Base-by-base conservation (phyloP, 1,284 basidiomycete species). In the Pseudozyma hubeiensis region DNA sequence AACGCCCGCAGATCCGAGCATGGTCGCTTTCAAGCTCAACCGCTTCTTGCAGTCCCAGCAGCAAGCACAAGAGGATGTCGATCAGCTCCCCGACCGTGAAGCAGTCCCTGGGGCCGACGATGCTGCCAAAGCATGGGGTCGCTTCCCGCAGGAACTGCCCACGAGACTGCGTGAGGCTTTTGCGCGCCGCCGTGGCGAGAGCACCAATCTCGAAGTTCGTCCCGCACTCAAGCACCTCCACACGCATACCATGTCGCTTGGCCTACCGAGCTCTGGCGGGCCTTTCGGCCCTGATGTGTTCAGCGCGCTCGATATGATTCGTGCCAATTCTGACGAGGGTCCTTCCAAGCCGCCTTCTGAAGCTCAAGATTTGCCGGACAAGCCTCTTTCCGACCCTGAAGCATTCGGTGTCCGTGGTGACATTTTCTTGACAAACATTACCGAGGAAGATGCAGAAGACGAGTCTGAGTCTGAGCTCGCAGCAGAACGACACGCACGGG, bases 201-300 rank as follows among this genome's bases (percentile, higher is more conserved):
- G 50, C 35, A 43, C 41, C 8, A 50, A 64, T 9, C n/a, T 60
- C n/a, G 11, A 55, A 1, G n/a, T 61, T 13, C 53, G 53, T 1
- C 48, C 63, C 4, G 5, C 39, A 0, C 47, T 39, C 14, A 64
- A 54, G 50, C 71, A 67, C 47, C 37, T 24, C 16, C 64, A 75
- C 48, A 53, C 24, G 16, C 64, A 71, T 17, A 73, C 75, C 37
- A 79, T 81, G 77, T 81, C 79, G 37, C 75, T 81, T 29, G 70
- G 77, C 48, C 19, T 81, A 40, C 77, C 78, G 9, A 64, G 58
- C 46, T 69, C 70, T 1, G 79, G 78, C 10, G 69, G 67, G 7
- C 72, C 79, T 0, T 81, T 81, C 44, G 79, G 71, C 16, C 69
- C 79, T 4, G 66, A 65, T 11, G 73, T 75, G 1, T 68, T 79